A percentile compares a stretch with the other conserved stretches of the same genome.
These are phyloP conservation scores for Boletus huronensis DNA, from an alignment of 768 basidiomycete genomes.

Conservation along the genomic window DNA sequence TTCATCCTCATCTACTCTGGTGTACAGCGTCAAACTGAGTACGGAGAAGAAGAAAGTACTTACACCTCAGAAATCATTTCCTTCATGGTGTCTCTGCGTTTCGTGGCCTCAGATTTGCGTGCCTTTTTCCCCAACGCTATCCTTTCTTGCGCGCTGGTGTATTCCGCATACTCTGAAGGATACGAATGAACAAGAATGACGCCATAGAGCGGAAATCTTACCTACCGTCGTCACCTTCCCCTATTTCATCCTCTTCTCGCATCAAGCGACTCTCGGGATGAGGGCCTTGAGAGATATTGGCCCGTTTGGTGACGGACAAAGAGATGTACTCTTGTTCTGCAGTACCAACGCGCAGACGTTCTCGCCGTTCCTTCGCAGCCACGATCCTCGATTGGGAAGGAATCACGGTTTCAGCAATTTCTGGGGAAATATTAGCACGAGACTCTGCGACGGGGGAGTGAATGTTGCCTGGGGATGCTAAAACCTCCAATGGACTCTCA, in stretches of 20 bases:
- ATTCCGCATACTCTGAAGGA: slow-evolving; percentile 73
- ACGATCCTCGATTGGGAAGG: slow-evolving; percentile 70
- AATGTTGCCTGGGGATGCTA: slow-evolving; percentile 31
- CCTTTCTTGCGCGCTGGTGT: slow-evolving; percentile 81
- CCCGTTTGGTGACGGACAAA: slow-evolving; percentile 58
- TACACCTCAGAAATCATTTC: slow-evolving; percentile 84
- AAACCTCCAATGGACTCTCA: slow-evolving; percentile 35
- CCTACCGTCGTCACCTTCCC: slow-evolving; percentile 85
- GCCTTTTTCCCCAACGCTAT: slow-evolving; percentile 85
- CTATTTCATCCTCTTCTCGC: slow-evolving; percentile 84
- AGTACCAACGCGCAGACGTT: slow-evolving; percentile 54
- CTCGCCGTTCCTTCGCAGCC: slow-evolving; percentile 73
- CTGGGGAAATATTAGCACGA: slow-evolving; percentile 20
- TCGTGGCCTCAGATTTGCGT: slow-evolving; percentile 63
- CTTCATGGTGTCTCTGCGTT: slow-evolving; percentile 65
- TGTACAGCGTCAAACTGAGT: slow-evolving; percentile 2
- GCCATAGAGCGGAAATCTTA: neutral
- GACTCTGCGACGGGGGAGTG: neutral
- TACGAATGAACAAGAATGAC: slow-evolving; percentile 8
- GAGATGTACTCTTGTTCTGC: slow-evolving; percentile 74
- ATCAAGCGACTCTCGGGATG: slow-evolving; percentile 81
- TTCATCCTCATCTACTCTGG: slow-evolving; percentile 77
- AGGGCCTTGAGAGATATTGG: slow-evolving; percentile 59
- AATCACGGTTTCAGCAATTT: slow-evolving; percentile 45
- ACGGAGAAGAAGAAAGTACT: slow-evolving; percentile 25